phyloP scores from a whole-genome alignment of 2,329 filamentous ascomycete species.

The Pseudohalonectria lignicola region DNA sequence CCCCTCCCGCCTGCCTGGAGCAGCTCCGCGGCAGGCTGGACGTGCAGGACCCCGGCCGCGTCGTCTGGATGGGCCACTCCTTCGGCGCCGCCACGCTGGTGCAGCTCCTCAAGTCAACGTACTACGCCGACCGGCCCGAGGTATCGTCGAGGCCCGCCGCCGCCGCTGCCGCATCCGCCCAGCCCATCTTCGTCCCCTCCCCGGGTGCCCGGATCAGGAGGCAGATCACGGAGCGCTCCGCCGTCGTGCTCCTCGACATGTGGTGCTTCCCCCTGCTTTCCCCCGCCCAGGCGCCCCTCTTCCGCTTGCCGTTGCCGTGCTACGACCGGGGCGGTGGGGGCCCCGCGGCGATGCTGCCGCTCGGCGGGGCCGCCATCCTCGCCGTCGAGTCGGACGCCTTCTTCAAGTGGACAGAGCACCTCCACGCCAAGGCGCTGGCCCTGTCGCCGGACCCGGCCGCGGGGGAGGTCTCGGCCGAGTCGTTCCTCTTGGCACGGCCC shows the following conservation, averaged over 20 bases:
- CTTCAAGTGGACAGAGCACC: conserved; percentile 65
- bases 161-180: too few species aligned
- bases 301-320: conserved; percentile 61
- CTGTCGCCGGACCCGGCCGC: conserved; percentile 46
- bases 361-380: conserved; percentile 49
- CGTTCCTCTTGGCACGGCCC: too few species aligned
- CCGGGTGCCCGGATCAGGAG: conserved; percentile 41
- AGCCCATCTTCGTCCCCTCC: conserved; percentile 50
- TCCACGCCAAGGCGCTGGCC: conserved; percentile 55
- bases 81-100: conserved; percentile 67
- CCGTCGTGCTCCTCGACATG: conserved; percentile 64
- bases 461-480: conserved; percentile 25
- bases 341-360: conserved; percentile 31
- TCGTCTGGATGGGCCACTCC: conserved; percentile 70
- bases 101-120: conserved; percentile 71
- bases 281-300: conserved; percentile 50
- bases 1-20: conserved; percentile 34
- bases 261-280: conserved; percentile 67
- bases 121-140: conserved; percentile 45
- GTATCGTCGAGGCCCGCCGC: conserved; percentile 33
- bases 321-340: conserved; percentile 42
- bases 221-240: conserved; percentile 58
- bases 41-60: conserved; percentile 58
- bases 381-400: conserved; percentile 69
- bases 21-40: conserved; percentile 53